Conservation (phyloP, 352 stramenopile species). For the Pythium phragmitis region DNA sequence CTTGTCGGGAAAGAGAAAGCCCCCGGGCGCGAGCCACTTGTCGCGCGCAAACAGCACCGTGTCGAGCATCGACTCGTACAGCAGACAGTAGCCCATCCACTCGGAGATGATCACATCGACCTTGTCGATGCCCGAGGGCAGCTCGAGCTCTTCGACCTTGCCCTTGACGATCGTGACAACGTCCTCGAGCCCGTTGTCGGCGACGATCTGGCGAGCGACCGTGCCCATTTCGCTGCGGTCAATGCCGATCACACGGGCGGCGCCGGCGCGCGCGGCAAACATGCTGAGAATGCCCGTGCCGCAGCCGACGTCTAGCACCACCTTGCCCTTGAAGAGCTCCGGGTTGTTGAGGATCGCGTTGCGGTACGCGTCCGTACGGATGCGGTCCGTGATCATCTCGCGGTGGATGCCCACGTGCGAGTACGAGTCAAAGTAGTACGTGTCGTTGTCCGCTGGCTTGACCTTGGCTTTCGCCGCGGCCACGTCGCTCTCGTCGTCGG, state of each 20-base stretch:
- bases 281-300: slow-evolving; percentile 97
- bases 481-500: slow-evolving; percentile 46
- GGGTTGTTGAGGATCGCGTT: slow-evolving; percentile 97
- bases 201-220: slow-evolving; percentile 94
- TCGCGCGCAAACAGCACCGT: slow-evolving; percentile 96
- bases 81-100: slow-evolving; percentile 99
- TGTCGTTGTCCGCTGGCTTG: slow-evolving; percentile 67
- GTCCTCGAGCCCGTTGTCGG: slow-evolving; percentile 90
- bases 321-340: slow-evolving; percentile 96
- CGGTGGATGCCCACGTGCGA: slow-evolving; percentile 98
- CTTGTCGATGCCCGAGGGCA: slow-evolving; percentile 87
- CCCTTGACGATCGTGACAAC: slow-evolving; percentile 94
- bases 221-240: slow-evolving; percentile 95
- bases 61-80: slow-evolving; percentile 99
- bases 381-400: slow-evolving; percentile 91
- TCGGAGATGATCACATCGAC: slow-evolving; percentile 99
- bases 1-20: slow-evolving; percentile 97
- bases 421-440: slow-evolving; percentile 99
- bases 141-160: slow-evolving; percentile 94
- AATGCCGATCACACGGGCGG: slow-evolving; percentile 92
- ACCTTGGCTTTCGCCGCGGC: slow-evolving; percentile 21
- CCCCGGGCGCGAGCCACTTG: slow-evolving; percentile 93
- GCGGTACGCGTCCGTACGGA: slow-evolving; percentile 96
- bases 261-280: slow-evolving; percentile 93
- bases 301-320: slow-evolving; percentile 97